Evolutionary conservation across 441 rosid species (phyloP).

Genomic region (Erodium chrysanthum): DNA sequence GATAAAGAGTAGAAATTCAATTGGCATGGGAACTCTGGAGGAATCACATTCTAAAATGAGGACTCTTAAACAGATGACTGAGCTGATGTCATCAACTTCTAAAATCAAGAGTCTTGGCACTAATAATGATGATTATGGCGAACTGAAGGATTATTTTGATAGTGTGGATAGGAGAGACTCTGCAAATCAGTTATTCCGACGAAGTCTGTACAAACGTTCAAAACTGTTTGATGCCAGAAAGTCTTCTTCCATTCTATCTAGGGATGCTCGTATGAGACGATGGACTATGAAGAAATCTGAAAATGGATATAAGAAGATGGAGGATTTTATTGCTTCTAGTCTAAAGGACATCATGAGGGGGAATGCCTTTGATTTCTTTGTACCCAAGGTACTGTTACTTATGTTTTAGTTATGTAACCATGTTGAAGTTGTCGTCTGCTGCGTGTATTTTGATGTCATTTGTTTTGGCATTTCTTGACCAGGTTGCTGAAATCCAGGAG

Average conservation of each 20-base stretch:
- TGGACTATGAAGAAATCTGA: conserved; percentile 91
- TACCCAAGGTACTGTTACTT: conserved; percentile 53
- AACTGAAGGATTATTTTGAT: conserved; percentile 85
- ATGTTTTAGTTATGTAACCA: neutral
- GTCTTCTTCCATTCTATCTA: conserved; percentile 80
- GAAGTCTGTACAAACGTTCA: conserved; percentile 84
- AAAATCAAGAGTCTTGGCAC: conserved; percentile 36
- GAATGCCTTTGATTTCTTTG: conserved; percentile 76
- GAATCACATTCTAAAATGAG: conserved; percentile 48
- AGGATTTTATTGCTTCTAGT: conserved; percentile 82
- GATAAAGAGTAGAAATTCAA: conserved; percentile 45
- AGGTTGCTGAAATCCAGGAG: conserved; percentile 88
- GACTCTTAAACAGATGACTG: conserved; percentile 59
- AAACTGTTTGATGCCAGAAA: conserved; percentile 90
- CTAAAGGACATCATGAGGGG: conserved; percentile 91
- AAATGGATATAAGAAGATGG: conserved; percentile 82
- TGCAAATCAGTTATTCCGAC: conserved; percentile 70
- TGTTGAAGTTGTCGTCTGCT: conserved; percentile 11
- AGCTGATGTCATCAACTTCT: conserved; percentile 29
- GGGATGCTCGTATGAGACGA: conserved; percentile 94
- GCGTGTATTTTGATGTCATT: conserved; percentile 12
- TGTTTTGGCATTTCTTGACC: conserved; percentile 23
- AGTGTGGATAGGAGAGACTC: conserved; percentile 93
- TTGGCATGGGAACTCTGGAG: conserved; percentile 26
- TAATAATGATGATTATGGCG: conserved; percentile 78